Evolutionary conservation across 345 rosid genomes (phyloP), one percentile per base, ranked within the genome.

Genomic region (Lumnitzera littorea): DNA sequence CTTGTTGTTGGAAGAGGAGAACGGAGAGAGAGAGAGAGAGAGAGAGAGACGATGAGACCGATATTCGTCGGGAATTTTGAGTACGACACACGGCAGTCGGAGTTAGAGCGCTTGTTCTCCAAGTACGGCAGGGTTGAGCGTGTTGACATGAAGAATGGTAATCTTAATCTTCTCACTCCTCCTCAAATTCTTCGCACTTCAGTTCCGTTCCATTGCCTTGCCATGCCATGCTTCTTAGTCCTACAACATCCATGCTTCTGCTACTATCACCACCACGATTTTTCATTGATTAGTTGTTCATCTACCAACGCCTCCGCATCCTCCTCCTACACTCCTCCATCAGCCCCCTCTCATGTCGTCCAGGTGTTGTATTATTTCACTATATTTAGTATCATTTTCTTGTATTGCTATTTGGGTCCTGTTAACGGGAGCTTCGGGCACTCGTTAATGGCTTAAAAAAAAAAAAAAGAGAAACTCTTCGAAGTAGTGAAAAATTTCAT

Each of bases 61-160:
- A 67, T 91, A 20, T 88, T 86, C 60, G 89, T 81, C 1, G 95
- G 95, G 24, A 91, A 88, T 70, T 86, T 91, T 27, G 95, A 81
- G 82, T 83, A 76, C 67, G 95, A 86, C 6, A 86, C 91, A 56
- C 88, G 96, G 23, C 98, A 84, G 10, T 78, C 90, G 3, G 96
- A 91, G 60, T 71, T 88, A 53, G 96, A 91, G 55, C 79, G 91
- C 7, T 49, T 86, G 23, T 88, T 88, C 72, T 62, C 86, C 66
- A 91, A 84, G 73, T 81, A 81, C 50, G 95, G 98, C 60, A 81
- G 85, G 53, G 82, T 84, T 51, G 96, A 91, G 58, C 82, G 98
- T 0, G 87, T 88, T 3, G 96, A 91, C 66, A 91, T 88, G 87
- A 88, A 91, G 82, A 84, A 96, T 79, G 96, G 98, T 88, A 80